These are phyloP conservation scores for Leucaena leucocephala DNA, from an alignment of 306 rosid genomes.

Conservation along the genomic window DNA sequence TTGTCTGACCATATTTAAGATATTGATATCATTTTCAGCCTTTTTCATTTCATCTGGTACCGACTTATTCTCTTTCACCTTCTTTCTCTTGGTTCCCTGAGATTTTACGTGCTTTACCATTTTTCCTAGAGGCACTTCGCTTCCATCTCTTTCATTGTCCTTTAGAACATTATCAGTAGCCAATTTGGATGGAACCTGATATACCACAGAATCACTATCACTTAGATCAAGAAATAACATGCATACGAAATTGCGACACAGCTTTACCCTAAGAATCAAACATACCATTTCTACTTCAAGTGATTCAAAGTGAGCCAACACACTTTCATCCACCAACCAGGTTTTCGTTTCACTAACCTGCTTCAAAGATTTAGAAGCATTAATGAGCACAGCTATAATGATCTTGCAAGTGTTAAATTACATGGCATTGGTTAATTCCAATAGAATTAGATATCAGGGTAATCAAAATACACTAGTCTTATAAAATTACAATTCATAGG, in stretches of 20 bases:
- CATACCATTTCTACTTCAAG: constrained; percentile 75
- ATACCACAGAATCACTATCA: constrained; percentile 36
- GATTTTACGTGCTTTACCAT: constrained; percentile 73
- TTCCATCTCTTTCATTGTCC: constrained; percentile 65
- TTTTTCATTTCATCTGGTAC: constrained; percentile 51
- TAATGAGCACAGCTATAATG: constrained; percentile 21
- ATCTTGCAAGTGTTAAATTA: constrained; percentile 27
- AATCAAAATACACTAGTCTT: neutral
- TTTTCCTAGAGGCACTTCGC: constrained; percentile 83
- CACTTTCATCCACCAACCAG: constrained; percentile 83
- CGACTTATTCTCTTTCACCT: constrained; percentile 56
- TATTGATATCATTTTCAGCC: constrained; percentile 71
- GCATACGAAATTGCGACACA: constrained; percentile 18
- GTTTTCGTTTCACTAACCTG: constrained; percentile 66
- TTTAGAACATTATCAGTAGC: constrained; percentile 59
- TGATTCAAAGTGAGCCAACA: constrained; percentile 76
- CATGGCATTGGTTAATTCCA: neutral
- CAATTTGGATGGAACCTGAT: constrained; percentile 57
- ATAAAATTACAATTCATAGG: neutral
- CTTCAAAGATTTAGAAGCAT: constrained; percentile 38
- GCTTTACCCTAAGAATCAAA: constrained; percentile 30
- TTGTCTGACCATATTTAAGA: constrained; percentile 89
- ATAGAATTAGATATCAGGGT: neutral
- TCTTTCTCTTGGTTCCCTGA: constrained; percentile 65
- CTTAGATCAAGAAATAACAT: constrained; percentile 34